Percentiles rank a stretch among this genome's conserved stretches.
Conservation (phyloP, 306 rosid species). For the Vigna reflexopilosa region DNA sequence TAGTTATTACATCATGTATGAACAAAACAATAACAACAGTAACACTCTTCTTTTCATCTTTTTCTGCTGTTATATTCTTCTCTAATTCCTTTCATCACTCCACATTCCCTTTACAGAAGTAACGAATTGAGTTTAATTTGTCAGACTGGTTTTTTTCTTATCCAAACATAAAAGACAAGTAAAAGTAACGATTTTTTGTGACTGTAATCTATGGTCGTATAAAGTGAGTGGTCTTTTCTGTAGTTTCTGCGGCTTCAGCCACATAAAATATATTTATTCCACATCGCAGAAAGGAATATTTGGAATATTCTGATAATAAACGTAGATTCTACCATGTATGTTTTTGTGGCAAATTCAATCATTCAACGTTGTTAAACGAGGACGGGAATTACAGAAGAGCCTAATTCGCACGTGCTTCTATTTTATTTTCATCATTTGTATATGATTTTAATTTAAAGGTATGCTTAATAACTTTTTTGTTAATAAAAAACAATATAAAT, state of each 20-base stretch:
- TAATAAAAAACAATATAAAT: no score
- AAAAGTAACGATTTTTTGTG: background rate
- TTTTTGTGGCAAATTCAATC: background rate
- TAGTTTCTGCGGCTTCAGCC: background rate
- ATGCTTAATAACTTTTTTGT: no score
- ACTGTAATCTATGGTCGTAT: background rate
- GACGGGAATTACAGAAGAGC: background rate
- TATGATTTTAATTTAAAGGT: no score
- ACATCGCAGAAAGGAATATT: background rate
- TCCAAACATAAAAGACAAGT: background rate
- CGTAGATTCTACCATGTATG: background rate
- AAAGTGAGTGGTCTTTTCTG: background rate
- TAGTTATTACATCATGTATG: constrained; percentile 1
- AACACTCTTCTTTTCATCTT: background rate
- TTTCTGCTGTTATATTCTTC: background rate
- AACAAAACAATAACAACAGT: constrained; percentile 23
- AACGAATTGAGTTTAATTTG: no score
- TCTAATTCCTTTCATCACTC: background rate
- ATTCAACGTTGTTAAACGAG: background rate
- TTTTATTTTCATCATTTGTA: no score
- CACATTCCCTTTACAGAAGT: background rate
- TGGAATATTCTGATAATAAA: constrained; percentile 24
- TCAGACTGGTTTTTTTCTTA: no score
- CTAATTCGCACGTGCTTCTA: constrained; percentile 12
- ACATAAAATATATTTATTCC: background rate